Base-by-base conservation (phyloP, 345 rosid genomes). In the Pseudoturritis turrita region DNA sequence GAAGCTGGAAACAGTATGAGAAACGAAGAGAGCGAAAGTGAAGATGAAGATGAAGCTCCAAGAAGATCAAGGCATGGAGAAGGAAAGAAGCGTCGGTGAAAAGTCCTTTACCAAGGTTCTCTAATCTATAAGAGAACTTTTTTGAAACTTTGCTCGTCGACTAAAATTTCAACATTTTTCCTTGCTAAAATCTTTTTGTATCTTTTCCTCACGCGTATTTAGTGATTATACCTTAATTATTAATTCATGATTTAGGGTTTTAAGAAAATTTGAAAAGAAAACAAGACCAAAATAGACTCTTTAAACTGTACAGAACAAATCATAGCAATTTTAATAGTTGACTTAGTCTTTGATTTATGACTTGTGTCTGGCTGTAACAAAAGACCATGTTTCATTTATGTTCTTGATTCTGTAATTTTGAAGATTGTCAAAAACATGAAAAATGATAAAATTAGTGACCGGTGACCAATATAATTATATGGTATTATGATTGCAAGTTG, bases 1-100 rank as follows among this genome's bases (percentile, higher is more conserved):
- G 80, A 64, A 81, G 84, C 8, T 45, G 79, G 70, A 47, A 84
- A 83, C 78, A 84, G 71, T 79, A 39, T 83, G 54, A 82, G 85
- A 71, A 88, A 89, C 26, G 86, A 84, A 18, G 97, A 91, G 64
- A 77, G 62, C 29, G 80, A 70, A 35, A 95, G 89, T 36, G 98
- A 87, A 74, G 94, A 96, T n/a, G 97, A 87, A 76, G 93, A 96
- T 44, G 96, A 95, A 63, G 99, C 99, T 62, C 99, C 99, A 6
- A 86, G 99, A 82, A 79, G 99, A 59, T 91, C 98, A 10, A 88
- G 99, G 74, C 93, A 95, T 12, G 96, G 97, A n/a, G 93, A 91
- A 78, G 96, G 88, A 74, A 89, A 86, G 84, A 89, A 89, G 83
- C 88, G 83, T 66, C 78, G 83, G 12, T 79, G 83, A 65, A 65